Conservation (phyloP, 805 yeast genomes). For the Metschnikowia cerradonensis region DNA sequence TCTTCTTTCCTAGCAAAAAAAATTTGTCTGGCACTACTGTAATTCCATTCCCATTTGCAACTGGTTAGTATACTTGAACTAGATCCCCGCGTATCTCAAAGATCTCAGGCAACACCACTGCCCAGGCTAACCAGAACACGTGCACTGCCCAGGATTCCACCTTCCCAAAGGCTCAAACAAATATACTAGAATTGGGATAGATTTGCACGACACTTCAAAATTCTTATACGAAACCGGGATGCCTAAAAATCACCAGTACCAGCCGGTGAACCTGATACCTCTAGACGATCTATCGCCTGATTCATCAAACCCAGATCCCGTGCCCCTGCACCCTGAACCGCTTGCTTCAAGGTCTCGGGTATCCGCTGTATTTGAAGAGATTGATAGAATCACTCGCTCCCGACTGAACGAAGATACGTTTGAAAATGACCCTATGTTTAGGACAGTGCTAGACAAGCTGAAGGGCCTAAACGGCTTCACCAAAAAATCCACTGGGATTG, state of each 20-base stretch:
- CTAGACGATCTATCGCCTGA: slow-evolving; percentile 5
- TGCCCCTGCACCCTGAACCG: neutral
- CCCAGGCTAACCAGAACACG: too few relatives aligned
- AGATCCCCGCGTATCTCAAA: neutral
- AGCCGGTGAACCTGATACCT: slow-evolving; percentile 7
- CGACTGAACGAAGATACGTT: slow-evolving; percentile 10
- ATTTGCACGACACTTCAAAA: too few relatives aligned
- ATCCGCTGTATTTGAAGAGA: slow-evolving; percentile 29
- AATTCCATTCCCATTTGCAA: too few relatives aligned
- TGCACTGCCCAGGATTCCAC: too few relatives aligned
- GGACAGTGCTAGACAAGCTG: slow-evolving; percentile 7
- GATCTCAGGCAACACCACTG: too few relatives aligned
- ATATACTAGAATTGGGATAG: too few relatives aligned
- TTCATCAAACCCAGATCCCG: neutral
- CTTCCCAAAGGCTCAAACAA: too few relatives aligned
- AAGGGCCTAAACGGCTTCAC: neutral
- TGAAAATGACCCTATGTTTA: slow-evolving; percentile 13
- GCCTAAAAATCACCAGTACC: neutral
- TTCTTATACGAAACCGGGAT: neutral
- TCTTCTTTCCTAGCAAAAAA: too few relatives aligned
- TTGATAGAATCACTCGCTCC: slow-evolving; percentile 21
- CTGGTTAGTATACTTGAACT: neutral
- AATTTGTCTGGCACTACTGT: too few relatives aligned
- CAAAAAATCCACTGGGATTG: slow-evolving; percentile 1
- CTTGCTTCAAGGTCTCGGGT: slow-evolving; percentile 9